phyloP scores from a whole-genome alignment of 768 basidiomycete species.

The Suillus paluster region DNA sequence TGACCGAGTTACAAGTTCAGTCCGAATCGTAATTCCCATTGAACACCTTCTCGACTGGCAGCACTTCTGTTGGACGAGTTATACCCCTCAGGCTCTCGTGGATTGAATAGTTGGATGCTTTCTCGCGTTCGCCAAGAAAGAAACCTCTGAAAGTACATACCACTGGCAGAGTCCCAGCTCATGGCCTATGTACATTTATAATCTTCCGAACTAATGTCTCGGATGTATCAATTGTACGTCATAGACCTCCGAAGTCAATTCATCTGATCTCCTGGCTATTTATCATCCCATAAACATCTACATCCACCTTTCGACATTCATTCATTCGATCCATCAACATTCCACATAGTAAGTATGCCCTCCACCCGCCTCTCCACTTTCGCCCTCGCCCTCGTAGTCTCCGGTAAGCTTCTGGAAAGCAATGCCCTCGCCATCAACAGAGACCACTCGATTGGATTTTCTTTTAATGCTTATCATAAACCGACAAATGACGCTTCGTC shows the following conservation, averaged over 20 bases:
- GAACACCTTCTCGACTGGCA: background rate
- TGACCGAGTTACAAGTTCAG: background rate
- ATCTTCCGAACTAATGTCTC: no score
- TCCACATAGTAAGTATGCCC: background rate
- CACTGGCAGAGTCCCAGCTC: no score
- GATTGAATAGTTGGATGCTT: background rate
- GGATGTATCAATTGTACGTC: background rate
- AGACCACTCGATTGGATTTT: constrained; percentile 2
- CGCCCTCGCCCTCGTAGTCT: constrained; percentile 10
- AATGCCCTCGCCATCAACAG: constrained; percentile 22
- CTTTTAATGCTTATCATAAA: constrained; percentile 17
- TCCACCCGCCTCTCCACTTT: constrained; percentile 6
- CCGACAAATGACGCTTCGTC: constrained; percentile 19
- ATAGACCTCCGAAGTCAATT: background rate
- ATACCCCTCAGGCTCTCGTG: background rate
- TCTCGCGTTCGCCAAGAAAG: background rate
- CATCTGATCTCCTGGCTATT: background rate
- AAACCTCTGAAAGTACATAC: background rate
- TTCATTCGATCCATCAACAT: no score
- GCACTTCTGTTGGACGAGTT: background rate
- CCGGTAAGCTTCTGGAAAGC: constrained; percentile 39
- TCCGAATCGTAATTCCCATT: constrained; percentile 1
- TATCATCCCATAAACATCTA: background rate
- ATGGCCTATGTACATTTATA: no score
- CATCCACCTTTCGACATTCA: background rate